phyloP scores from a whole-genome alignment of 495 filamentous ascomycete genomes.

The Corynascus novoguineensis region DNA sequence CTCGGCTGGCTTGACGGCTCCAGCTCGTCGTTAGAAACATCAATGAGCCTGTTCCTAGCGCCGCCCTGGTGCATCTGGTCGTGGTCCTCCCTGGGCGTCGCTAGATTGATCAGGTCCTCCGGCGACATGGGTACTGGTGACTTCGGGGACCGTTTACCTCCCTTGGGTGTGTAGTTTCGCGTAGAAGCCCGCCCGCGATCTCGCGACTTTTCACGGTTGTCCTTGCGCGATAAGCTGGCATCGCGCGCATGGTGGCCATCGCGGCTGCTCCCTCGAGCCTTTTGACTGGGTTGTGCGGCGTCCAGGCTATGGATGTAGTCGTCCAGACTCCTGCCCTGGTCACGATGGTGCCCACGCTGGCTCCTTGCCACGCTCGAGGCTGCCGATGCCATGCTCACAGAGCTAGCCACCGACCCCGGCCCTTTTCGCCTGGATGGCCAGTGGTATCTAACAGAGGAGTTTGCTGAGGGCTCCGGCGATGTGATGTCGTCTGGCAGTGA shows the following conservation, averaged over 20 bases:
- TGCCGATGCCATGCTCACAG: constrained; percentile 31
- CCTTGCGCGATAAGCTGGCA: constrained; percentile 47
- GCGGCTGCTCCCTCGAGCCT: constrained; percentile 52
- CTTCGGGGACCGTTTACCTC: constrained; percentile 81
- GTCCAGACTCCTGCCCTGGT: constrained; percentile 60
- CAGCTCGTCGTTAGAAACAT: constrained; percentile 21
- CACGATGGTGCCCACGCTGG: constrained; percentile 35
- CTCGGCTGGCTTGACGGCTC: constrained; percentile 38
- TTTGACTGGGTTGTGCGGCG: constrained; percentile 58
- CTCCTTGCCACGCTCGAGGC: constrained; percentile 34
- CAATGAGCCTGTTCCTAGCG: constrained; percentile 15
- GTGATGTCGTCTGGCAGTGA: constrained; percentile 47
- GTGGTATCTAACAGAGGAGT: constrained; percentile 39
- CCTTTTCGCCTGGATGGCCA: constrained; percentile 44
- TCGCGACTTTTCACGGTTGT: constrained; percentile 57
- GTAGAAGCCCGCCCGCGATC: constrained; percentile 60
- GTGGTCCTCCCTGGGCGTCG: constrained; percentile 35
- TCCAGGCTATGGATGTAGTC: constrained; percentile 86
- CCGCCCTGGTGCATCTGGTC: constrained; percentile 10
- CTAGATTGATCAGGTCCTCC: constrained; percentile 63
- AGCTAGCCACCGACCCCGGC: constrained; percentile 44
- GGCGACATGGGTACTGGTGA: constrained; percentile 91
- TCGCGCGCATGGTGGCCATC: constrained; percentile 49
- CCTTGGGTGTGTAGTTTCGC: constrained; percentile 62
- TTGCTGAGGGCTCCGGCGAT: constrained; percentile 45